Base-by-base conservation (phyloP, 768 basidiomycete genomes). In the Hirschioporus abietinus region DNA sequence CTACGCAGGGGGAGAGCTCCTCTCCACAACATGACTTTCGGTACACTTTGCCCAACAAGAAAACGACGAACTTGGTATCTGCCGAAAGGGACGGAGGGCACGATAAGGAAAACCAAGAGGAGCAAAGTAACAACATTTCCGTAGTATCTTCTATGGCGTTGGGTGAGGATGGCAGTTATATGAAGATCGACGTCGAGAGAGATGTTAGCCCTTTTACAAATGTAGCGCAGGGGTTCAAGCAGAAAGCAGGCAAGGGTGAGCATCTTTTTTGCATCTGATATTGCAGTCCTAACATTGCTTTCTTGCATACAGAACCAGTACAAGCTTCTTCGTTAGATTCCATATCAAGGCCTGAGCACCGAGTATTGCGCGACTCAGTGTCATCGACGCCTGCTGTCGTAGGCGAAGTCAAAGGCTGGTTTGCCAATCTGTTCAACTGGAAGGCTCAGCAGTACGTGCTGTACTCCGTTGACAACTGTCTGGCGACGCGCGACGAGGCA, bases 351-450 rank as follows among this genome's bases (percentile, higher is more conserved):
- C 77, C 79, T 71, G 42, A 12, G 6, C 42, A 52, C 20, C 12
- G 42, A 52, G 42, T 10, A 15, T 5, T 52, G 12, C 42, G 42
- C 12, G 42, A 52, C 42, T 52, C 42, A 52, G 20, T 52, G 12
- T 64, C 80, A 67, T 78, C 68, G 27, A 75, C 73, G 67, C 74
- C 67, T 25, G 90, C 90, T n/a, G 88, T 86, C 10, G 89, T 91
- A 17, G 89, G 89, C 66, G 92, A 93, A 75, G 88, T 93, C 77
- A 91, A 90, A 74, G 91, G 90, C 35, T 97, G 96, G 96, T 96
- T 99, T 78, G 92, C 93, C 24, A 96, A 92, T 70, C 80, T 99
- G 34, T 98, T 99, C 82, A 92, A 88, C 76, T 97, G 94, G 92
- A 95, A 92, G 73, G 81, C 83, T 35, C 85, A 86, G 65, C 77